Evolutionary conservation across 331 rosid species (phyloP).

Genomic region (Prunus yedoensis): DNA sequence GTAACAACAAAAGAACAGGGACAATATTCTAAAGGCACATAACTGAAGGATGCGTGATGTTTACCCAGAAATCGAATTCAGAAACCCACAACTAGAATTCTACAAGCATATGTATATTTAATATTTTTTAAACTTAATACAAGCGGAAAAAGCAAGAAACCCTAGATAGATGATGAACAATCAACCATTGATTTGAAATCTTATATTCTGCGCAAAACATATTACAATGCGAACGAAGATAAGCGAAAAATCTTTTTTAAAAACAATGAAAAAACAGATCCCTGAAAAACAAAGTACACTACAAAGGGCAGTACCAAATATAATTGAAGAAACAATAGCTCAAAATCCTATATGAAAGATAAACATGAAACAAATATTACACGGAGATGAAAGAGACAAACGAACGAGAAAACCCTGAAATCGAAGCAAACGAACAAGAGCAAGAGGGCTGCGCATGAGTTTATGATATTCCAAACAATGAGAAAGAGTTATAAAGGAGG

Average conservation of each 20-base stretch:
- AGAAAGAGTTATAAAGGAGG: background rate
- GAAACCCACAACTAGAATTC: no score
- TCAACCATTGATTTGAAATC: background rate
- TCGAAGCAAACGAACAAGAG: background rate
- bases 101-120: no score
- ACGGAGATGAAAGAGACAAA: background rate
- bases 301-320: no score
- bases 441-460: background rate
- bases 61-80: no score
- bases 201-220: background rate
- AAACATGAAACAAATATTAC: background rate
- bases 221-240: background rate
- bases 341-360: background rate
- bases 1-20: no score
- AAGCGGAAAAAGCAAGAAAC: no score
- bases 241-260: background rate
- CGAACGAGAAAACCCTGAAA: background rate
- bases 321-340: background rate
- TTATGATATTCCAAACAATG: background rate
- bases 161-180: background rate
- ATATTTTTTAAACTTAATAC: no score
- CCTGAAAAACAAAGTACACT: background rate
- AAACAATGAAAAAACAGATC: background rate
- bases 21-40: no score
- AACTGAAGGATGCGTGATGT: no score